Evolutionary conservation across 371 early-diverging fungal genomes (phyloP).

Genomic region (Lichtheimia corymbifera): DNA sequence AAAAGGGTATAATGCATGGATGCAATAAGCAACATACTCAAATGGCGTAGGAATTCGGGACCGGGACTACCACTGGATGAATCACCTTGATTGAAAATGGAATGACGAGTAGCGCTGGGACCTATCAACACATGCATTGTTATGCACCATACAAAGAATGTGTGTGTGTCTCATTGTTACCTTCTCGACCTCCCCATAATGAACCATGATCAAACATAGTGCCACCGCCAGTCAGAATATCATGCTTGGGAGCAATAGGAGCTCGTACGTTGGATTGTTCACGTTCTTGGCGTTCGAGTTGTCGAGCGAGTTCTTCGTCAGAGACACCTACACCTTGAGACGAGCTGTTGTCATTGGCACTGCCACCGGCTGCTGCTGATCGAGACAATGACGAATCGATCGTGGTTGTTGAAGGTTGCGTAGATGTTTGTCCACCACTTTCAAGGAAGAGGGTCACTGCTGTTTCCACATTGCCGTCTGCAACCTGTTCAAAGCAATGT

Average conservation of each 20-base stretch:
- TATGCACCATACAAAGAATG: not conserved
- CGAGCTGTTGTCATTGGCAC: not conserved
- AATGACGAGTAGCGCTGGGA: slow-evolving; percentile 17
- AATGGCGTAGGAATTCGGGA: slow-evolving; percentile 18
- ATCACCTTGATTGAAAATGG: slow-evolving; percentile 55
- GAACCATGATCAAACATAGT: slow-evolving; percentile 12
- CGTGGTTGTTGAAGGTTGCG: not conserved
- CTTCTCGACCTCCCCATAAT: slow-evolving; percentile 7
- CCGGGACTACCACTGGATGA: slow-evolving; percentile 38
- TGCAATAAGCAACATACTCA: not conserved
- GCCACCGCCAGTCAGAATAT: slow-evolving; percentile 65
- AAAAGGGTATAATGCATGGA: no score
- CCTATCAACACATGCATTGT: not conserved
- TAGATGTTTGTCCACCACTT: slow-evolving; percentile 24
- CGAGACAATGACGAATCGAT: not conserved
- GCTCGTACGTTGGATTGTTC: slow-evolving; percentile 58
- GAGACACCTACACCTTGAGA: slow-evolving; percentile 17
- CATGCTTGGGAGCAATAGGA: slow-evolving; percentile 76
- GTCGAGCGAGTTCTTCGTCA: slow-evolving; percentile 57
- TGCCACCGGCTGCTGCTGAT: not conserved
- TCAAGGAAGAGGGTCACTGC: slow-evolving; percentile 44
- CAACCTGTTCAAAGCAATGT: slow-evolving; percentile 24
- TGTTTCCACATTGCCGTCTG: slow-evolving; percentile 44
- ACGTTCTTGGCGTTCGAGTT: slow-evolving; percentile 47
- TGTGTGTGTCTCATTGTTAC: not conserved